Evolutionary conservation across 2,329 filamentous ascomycete genomes (phyloP).

Genomic region (Helotiales sp.): DNA sequence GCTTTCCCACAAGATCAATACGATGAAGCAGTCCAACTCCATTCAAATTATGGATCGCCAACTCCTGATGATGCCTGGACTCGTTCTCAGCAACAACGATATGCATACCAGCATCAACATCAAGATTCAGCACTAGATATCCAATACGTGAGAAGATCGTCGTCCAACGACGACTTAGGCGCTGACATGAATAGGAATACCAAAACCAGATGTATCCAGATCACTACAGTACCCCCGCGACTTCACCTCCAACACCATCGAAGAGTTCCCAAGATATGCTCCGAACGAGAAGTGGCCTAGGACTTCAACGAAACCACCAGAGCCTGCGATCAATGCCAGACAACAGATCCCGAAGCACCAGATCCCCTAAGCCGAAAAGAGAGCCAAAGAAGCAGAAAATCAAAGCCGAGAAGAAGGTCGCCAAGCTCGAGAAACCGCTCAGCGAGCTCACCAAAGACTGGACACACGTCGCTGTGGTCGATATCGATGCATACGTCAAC

Average conservation of each 20-base stretch:
- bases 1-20: conserved; percentile 31
- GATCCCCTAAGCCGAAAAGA: conserved; percentile 37
- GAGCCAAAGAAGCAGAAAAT: conserved; percentile 38
- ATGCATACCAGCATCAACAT: conserved; percentile 30
- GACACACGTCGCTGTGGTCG: conserved; percentile 62
- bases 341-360: conserved; percentile 23
- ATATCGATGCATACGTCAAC: conserved; percentile 81
- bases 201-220: conserved; percentile 30
- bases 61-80: conserved; percentile 21
- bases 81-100: conserved; percentile 23
- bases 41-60: conserved; percentile 32
- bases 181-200: conserved; percentile 27
- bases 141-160: conserved; percentile 29
- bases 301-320: conserved; percentile 26
- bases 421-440: conserved; percentile 64
- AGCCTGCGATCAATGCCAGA: conserved; percentile 30
- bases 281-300: conserved; percentile 32
- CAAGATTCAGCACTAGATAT: conserved; percentile 27
- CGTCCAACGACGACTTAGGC: not conserved
- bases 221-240: conserved; percentile 52
- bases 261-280: conserved; percentile 27
- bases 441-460: conserved; percentile 68
- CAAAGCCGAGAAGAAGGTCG: conserved; percentile 46
- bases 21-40: conserved; percentile 26
- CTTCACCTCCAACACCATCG: conserved; percentile 51